Conservation (phyloP, 768 basidiomycete genomes). For the Ramaria sp. region DNA sequence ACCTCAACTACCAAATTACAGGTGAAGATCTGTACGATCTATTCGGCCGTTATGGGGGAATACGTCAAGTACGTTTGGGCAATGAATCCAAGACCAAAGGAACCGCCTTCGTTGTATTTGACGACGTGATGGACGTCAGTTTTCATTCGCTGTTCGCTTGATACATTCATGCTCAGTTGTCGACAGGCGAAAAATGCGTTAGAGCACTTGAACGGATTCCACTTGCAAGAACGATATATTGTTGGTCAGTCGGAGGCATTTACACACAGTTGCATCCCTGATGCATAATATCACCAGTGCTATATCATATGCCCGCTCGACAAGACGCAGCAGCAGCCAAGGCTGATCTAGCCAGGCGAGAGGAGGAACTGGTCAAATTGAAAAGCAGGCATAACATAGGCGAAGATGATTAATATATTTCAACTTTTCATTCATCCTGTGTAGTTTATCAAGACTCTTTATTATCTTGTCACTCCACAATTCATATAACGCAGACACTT, state of each 20-base stretch:
- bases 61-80: conserved; percentile 91
- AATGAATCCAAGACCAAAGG: conserved; percentile 89
- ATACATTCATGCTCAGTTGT: background rate
- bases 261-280: background rate
- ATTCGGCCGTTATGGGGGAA: conserved; percentile 94
- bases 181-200: conserved; percentile 88
- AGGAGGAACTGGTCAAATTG: conserved; percentile 79
- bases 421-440: background rate
- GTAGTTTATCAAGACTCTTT: background rate
- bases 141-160: background rate
- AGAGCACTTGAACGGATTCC: conserved; percentile 95
- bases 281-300: conserved; percentile 32
- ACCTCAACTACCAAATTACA: conserved; percentile 84
- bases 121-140: conserved; percentile 91
- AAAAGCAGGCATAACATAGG: conserved; percentile 79
- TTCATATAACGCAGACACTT: background rate
- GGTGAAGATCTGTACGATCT: conserved; percentile 94
- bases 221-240: conserved; percentile 95
- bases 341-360: conserved; percentile 81
- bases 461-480: conserved; percentile 1
- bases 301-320: conserved; percentile 97
- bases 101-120: conserved; percentile 93
- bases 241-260: conserved; percentile 36
- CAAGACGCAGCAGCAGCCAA: conserved; percentile 91
- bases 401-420: conserved; percentile 39